These are phyloP conservation scores for Backusella australiensis DNA, from an alignment of 192 early-diverging fungal genomes.

Conservation along the genomic window DNA sequence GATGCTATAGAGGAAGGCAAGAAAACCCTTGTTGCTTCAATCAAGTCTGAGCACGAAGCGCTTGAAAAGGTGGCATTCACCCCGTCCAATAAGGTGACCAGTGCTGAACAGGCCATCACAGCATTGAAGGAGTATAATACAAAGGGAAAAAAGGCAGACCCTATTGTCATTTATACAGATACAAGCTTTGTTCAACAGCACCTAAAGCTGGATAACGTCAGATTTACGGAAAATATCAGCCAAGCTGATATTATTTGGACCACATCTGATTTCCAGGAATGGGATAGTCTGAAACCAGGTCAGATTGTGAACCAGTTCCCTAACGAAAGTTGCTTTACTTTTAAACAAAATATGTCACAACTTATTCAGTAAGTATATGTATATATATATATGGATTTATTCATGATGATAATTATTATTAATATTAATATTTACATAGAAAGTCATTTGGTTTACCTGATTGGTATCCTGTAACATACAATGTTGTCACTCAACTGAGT, in stretches of 20 bases:
- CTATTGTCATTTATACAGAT: conserved; percentile 34
- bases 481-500: conserved; percentile 37
- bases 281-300: conserved; percentile 34
- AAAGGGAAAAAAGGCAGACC: not conserved
- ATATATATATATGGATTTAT: not conserved
- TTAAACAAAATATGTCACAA: conserved; percentile 40
- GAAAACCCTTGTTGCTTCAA: not conserved
- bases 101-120: not conserved
- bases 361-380: conserved; percentile 34
- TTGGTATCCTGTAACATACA: conserved; percentile 45
- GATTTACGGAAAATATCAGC: conserved; percentile 32
- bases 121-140: conserved; percentile 15
- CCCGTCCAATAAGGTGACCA: not conserved
- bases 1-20: not conserved
- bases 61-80: not conserved
- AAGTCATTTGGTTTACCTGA: conserved; percentile 9
- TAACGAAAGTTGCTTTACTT: conserved; percentile 44
- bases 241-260: conserved; percentile 46
- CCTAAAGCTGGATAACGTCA: conserved; percentile 38
- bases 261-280: conserved; percentile 41
- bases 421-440: not conserved
- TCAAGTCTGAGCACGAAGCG: not conserved
- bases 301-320: conserved; percentile 46
- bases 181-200: conserved; percentile 42
- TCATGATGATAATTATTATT: not conserved